Base-by-base conservation (phyloP, 1,284 basidiomycete genomes). In the Schizophyllum amplum region DNA sequence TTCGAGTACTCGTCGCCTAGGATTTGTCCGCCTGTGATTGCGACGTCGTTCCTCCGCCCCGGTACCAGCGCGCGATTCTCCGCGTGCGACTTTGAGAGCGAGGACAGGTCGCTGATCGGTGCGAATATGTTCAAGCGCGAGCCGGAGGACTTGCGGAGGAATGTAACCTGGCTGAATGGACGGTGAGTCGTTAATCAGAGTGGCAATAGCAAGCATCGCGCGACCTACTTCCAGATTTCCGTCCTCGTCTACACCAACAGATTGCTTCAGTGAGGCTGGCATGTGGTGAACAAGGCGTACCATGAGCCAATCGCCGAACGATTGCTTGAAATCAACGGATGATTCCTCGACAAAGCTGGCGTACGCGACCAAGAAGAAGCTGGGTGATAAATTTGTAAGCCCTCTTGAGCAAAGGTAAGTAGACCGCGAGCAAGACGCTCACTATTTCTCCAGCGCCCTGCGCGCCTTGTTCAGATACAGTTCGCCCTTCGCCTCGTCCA, bases 311-410 rank as follows among this genome's bases (percentile, higher is more conserved):
- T 84, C 79, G 2, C 87, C 88, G 68, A 98, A 98, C 17, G 82
- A 85, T 63, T 87, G 81, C 4, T 78, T 77, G 61, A 90, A 89
- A 55, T 81, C 77, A 11, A 83, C 80, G 17, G 33, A 17, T 27
- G 83, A 76, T 17, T 81, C 79, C 55, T 94, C 91, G 6, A 97
- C 87, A 65, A 93, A 99, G 60, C 87, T 92, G 1, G 94, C 89
- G 67, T 98, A 99, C 0, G 92, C 91, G 59, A 99, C 91, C 60
- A 96, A 83, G 73, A 98, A 98, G 74, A 97, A 98, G 67, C 89
- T 92, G 58, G 4, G 24, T 27, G 26, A 53, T 20, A 50, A 7
- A 25, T 15, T 50, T 62, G 51, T 59, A 55, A 55, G 47, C 4
- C n/a, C 20, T 3, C 3, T 20, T 23, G 22, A 21, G 15, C 47